Evolutionary conservation across 2,329 filamentous ascomycete genomes (phyloP), one percentile per base, ranked within the genome.

Genomic region (Thermoascus crustaceus): DNA sequence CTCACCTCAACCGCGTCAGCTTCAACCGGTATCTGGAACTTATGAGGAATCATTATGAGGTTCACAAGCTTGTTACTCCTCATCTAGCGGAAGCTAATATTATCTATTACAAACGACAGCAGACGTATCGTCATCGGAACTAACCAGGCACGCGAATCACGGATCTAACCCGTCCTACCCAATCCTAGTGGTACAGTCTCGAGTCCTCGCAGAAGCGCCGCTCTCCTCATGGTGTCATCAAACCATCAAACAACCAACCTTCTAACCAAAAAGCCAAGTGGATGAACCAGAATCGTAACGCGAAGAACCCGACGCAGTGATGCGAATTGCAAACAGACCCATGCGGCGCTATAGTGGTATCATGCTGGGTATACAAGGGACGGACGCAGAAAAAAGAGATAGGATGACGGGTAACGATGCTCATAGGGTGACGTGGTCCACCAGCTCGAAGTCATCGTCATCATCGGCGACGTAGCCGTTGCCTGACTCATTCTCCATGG

Each of bases 391-490:
- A 30, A 34, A 32, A 32, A 29, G 11, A 20, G 11, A 22, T 9
- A 23, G 27, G 7, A 14, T 5, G 16, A 13, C 21, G 14, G 9
- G 16, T 25, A 34, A 16, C 30, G 11, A 22, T 17, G 7, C n/a
- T 49, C 39, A 53, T 18, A 58, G 36, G 27, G 54, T 44, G 38
- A 50, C 46, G 30, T 55, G 50, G 35, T 61, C 55, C 22, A 67
- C 55, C 26, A 67, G 37, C 50, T 66, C 63, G 42, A 65, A 67
- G 35, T 65, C n/a, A n/a, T n/a, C 64, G 29, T 60, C 58, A 17
- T 60, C 57, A 14, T 54, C 53, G 4, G 52, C 54, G 4, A 47
- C 41, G 39, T 56, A 54, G 18, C 53, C 50, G 18, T 27, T 36
- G 14, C 41, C 36, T 3, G 33, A 20, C 40, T 62, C 60, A 21